Evolutionary conservation across 768 basidiomycete species (phyloP).

Genomic region (Pisolithus microcarpus): DNA sequence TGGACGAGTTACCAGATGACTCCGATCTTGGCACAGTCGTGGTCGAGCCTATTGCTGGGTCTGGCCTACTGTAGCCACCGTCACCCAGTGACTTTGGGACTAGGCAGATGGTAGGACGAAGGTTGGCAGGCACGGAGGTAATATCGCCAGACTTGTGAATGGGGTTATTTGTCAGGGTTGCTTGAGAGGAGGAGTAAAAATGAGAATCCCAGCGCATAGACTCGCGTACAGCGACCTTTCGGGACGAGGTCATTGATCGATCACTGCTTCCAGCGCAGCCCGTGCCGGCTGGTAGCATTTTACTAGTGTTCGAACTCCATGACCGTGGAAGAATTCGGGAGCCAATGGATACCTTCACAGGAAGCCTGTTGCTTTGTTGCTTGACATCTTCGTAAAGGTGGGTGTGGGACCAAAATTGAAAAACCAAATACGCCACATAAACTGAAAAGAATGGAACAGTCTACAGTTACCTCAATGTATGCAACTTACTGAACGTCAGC

Average conservation of each 20-base stretch:
- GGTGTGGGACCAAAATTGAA: conserved; percentile 52
- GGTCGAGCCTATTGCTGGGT: conserved; percentile 5
- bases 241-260: conserved; percentile 10
- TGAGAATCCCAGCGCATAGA: conserved; percentile 5
- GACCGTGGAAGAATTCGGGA: conserved; percentile 21
- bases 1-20: conserved; percentile 11
- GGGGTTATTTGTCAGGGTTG: conserved; percentile 15
- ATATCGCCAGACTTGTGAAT: neutral
- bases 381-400: conserved; percentile 44
- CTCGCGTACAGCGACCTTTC: conserved; percentile 4
- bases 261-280: conserved; percentile 9
- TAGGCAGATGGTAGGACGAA: conserved; percentile 17
- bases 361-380: conserved; percentile 36
- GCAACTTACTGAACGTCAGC: conserved; percentile 41
- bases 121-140: conserved; percentile 1
- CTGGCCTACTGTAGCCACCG: neutral
- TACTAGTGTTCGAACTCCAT: conserved; percentile 20
- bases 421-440: conserved; percentile 44
- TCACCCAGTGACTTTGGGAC: conserved; percentile 12
- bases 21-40: conserved; percentile 7
- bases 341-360: conserved; percentile 27
- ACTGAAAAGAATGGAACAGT: conserved; percentile 26
- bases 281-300: conserved; percentile 14
- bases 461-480: neutral
- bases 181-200: conserved; percentile 22